Conservation (phyloP, 176 grass and related monocot genomes). For the Oryza australiensis region DNA sequence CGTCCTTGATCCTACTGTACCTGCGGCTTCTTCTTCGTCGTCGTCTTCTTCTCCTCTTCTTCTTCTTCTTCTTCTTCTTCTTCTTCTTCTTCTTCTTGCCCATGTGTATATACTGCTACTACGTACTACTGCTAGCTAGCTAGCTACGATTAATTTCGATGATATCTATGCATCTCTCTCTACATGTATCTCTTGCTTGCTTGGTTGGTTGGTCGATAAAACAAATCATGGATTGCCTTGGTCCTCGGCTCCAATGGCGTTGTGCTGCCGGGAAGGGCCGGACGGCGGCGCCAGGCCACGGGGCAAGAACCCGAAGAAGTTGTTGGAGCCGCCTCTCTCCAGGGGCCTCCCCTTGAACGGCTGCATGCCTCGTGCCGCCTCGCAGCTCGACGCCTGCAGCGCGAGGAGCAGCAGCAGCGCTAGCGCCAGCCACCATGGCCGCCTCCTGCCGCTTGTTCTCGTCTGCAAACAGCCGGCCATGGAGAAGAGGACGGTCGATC, state of each 20-base stretch:
- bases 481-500: not conserved
- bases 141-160: conserved; percentile 6
- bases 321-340: conserved; percentile 46
- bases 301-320: conserved; percentile 74
- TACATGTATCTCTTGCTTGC: too few relatives aligned
- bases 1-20: not conserved
- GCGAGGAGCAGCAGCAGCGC: conserved; percentile 23
- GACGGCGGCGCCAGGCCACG: conserved; percentile 57
- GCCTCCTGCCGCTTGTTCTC: not conserved
- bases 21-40: not conserved
- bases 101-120: not conserved
- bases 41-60: too few relatives aligned
- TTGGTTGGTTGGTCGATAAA: not conserved
- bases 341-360: conserved; percentile 54
- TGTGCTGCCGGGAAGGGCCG: conserved; percentile 78
- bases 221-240: conserved; percentile 26
- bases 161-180: not conserved
- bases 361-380: conserved; percentile 68
- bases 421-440: conserved; percentile 4
- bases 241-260: conserved; percentile 65
- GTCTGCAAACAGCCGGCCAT: conserved; percentile 21
- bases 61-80: not conserved
- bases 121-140: not conserved
- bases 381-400: conserved; percentile 40
- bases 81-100: not conserved